Base-by-base conservation (phyloP, 352 stramenopile species). In the Pythium periplocum region DNA sequence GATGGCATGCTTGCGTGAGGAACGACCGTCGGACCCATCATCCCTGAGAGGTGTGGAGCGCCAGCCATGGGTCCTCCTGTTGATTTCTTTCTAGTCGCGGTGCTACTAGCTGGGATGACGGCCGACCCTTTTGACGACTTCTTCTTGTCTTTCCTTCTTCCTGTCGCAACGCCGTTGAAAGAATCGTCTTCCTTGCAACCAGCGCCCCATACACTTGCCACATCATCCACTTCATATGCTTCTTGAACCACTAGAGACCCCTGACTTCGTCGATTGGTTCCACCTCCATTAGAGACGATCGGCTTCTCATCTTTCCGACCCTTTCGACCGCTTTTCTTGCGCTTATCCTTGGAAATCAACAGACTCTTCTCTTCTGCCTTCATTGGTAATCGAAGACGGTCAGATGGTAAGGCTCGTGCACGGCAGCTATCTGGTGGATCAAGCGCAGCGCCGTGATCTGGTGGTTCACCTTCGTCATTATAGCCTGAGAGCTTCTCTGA, bases 361-460 rank as follows among this genome's bases (percentile, higher is more conserved):
- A 57, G 33, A 26, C 34, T 62, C 51, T 81, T 83, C 26, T 83
- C 73, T 43, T 83, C 73, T 11, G 68, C 55, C 12, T 48, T 60
- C 8, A 12, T 32, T 6, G 43, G 17, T 4, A 17, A 10, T 42
- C 69, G 68, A 46, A 42, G 38, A 42, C 17, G 17, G 17, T 26
- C 17, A 26, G 17, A 26, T 26, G 17, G 51, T 75, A 7, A 66
- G 63, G 40, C 59, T 69, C 62, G 62, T 71, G 38, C 54, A 65
- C 73, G 59, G 6, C 66, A 62, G 43, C 56, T 74, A 51, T 80
- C 70, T 45, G 59, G 60, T 10, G 51, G 37, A n/a, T 77, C 62
- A 0, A 51, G 36, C 45, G 48, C 12, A 53, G 55, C 64, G 36
- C 52, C 8, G 26, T 57, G 11, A 59, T 41, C 34, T 11, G 11